Conservation (phyloP, 73 alveolate species). For the Blepharisma stoltei region DNA sequence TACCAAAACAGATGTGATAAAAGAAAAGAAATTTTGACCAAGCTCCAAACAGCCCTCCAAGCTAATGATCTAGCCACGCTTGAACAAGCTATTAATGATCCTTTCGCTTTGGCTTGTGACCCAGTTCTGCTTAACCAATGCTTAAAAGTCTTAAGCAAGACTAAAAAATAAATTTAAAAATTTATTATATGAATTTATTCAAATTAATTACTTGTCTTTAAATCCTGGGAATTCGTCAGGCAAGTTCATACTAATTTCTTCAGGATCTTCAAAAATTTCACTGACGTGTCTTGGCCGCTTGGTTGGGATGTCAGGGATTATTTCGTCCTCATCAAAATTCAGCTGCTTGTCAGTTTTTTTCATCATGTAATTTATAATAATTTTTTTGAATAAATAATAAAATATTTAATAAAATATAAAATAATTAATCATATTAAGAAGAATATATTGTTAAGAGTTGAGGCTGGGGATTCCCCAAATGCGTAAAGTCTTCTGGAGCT, state of each 20-base stretch:
- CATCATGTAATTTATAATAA: slow-evolving; percentile 26
- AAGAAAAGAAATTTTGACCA: background rate
- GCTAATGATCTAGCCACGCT: background rate
- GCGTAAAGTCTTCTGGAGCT: slow-evolving; percentile 22
- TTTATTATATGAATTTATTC: no score
- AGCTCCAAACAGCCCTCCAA: background rate
- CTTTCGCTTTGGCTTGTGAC: no score
- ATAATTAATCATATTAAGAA: no score
- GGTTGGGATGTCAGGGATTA: background rate
- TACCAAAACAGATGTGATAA: background rate
- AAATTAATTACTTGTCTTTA: background rate
- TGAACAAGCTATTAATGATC: background rate
- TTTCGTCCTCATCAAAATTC: slow-evolving; percentile 16
- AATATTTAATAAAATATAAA: no score
- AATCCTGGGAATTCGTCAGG: slow-evolving; percentile 26
- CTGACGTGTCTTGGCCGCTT: background rate
- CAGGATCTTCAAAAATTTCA: slow-evolving; percentile 18
- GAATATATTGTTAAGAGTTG: background rate
- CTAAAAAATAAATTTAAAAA: no score
- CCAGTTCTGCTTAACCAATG: no score
- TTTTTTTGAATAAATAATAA: no score
- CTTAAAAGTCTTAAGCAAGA: no score
- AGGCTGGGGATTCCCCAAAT: slow-evolving; percentile 26
- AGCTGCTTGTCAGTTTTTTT: background rate
- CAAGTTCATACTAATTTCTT: slow-evolving; percentile 10